Evolutionary conservation across 2,329 filamentous ascomycete genomes (phyloP).

Genomic region (Aspergillus luchuensis): DNA sequence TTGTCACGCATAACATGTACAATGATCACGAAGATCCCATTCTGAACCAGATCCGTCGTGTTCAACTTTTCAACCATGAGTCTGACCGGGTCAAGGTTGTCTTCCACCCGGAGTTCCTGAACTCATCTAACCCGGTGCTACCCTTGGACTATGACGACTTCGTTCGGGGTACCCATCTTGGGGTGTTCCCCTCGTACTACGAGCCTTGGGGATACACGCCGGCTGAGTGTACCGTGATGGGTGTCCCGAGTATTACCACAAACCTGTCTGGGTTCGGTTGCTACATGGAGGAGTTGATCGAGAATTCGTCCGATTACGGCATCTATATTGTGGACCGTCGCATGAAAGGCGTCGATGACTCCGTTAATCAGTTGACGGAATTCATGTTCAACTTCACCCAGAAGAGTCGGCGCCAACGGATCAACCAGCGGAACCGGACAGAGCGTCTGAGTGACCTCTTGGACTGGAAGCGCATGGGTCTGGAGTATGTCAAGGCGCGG

Average conservation of each 20-base stretch:
- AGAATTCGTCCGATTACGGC: slow-evolving; percentile 96
- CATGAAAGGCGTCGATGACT: slow-evolving; percentile 94
- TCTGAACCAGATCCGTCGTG: slow-evolving; percentile 90
- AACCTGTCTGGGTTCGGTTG: slow-evolving; percentile 97
- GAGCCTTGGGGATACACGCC: slow-evolving; percentile 99
- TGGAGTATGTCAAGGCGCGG: slow-evolving; percentile 98
- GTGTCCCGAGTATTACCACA: slow-evolving; percentile 95
- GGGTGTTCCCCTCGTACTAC: slow-evolving; percentile 96
- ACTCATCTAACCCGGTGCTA: slow-evolving; percentile 90
- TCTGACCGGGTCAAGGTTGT: slow-evolving; percentile 94
- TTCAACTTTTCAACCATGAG: slow-evolving; percentile 95
- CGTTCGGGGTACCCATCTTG: slow-evolving; percentile 92
- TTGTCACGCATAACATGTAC: slow-evolving; percentile 98
- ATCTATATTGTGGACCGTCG: slow-evolving; percentile 98
- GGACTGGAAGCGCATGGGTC: slow-evolving; percentile 99
- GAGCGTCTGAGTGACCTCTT: slow-evolving; percentile 92
- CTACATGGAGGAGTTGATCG: slow-evolving; percentile 99
- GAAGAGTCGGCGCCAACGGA: slow-evolving; percentile 93
- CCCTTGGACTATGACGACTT: slow-evolving; percentile 98
- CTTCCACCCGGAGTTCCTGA: slow-evolving; percentile 97
- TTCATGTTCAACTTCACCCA: slow-evolving; percentile 92
- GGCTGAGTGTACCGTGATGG: slow-evolving; percentile 98
- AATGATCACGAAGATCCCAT: slow-evolving; percentile 93
- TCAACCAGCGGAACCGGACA: slow-evolving; percentile 97
- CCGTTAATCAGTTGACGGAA: slow-evolving; percentile 88